A percentile compares a stretch with the other conserved stretches of the same genome.
Conservation (phyloP, 1,284 basidiomycete genomes). For the Grifola frondosa region DNA sequence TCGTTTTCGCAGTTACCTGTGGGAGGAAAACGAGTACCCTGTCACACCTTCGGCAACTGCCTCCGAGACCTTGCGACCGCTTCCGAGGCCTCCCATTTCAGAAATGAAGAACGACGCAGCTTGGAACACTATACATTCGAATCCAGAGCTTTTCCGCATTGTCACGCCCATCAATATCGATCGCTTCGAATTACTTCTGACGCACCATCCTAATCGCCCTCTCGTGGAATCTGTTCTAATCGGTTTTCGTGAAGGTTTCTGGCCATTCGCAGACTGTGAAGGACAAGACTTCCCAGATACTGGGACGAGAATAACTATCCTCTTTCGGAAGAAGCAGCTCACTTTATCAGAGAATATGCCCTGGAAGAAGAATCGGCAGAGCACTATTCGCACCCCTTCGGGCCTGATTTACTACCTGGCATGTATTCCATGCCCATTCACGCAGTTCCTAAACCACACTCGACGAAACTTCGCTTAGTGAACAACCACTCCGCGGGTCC, state of each 20-base stretch:
- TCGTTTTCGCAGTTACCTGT: slow-evolving; percentile 7
- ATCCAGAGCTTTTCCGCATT: slow-evolving; percentile 34
- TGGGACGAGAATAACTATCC: slow-evolving; percentile 8
- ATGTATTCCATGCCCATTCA: slow-evolving; percentile 28
- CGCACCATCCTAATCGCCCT: slow-evolving; percentile 25
- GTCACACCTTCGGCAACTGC: slow-evolving; percentile 14
- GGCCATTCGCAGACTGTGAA: slow-evolving; percentile 22
- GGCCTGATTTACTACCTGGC: neutral
- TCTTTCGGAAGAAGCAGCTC: neutral
- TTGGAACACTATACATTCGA: slow-evolving; percentile 9
- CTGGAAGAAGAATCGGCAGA: slow-evolving; percentile 31
- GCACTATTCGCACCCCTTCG: neutral
- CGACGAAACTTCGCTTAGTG: neutral
- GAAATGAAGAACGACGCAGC: slow-evolving; percentile 19
- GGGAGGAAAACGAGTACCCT: slow-evolving; percentile 11
- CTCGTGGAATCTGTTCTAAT: slow-evolving; percentile 25
- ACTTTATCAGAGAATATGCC: too few species aligned
- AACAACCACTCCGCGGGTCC: neutral
- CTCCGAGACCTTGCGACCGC: too few species aligned
- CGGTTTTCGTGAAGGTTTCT: slow-evolving; percentile 26
- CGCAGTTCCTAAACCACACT: neutral
- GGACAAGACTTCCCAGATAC: slow-evolving; percentile 7
- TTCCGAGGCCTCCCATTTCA: too few species aligned
- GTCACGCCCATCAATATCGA: slow-evolving; percentile 36
- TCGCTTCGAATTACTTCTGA: slow-evolving; percentile 15